Conservation (phyloP, 176 grass and related monocot species). For the Bothriochloa decipiens region DNA sequence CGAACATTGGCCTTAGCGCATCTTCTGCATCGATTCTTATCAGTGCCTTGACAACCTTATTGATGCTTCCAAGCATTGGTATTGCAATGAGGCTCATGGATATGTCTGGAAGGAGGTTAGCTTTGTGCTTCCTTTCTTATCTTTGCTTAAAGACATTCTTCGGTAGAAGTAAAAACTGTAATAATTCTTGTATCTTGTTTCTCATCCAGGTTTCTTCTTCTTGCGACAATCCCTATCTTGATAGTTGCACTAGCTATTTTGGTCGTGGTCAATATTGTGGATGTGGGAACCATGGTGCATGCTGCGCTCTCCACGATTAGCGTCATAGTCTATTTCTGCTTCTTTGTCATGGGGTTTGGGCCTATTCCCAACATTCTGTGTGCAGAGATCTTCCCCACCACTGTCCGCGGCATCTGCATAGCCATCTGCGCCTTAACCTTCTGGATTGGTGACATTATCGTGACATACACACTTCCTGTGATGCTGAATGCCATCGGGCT, state of each 20-base stretch:
- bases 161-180: neutral
- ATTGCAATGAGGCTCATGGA: slow-evolving; percentile 99
- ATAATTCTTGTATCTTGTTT: slow-evolving; percentile 30
- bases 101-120: slow-evolving; percentile 95
- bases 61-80: slow-evolving; percentile 97
- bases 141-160: slow-evolving; percentile 10
- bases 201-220: slow-evolving; percentile 79
- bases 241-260: slow-evolving; percentile 70
- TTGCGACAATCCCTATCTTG: slow-evolving; percentile 84
- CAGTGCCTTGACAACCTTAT: slow-evolving; percentile 84
- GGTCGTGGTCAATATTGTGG: slow-evolving; percentile 73
- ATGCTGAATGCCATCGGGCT: slow-evolving; percentile 82
- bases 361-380: slow-evolving; percentile 93
- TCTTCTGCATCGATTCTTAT: slow-evolving; percentile 94
- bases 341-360: slow-evolving; percentile 95
- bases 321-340: slow-evolving; percentile 91
- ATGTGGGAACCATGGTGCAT: slow-evolving; percentile 70
- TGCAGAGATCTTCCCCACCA: slow-evolving; percentile 93
- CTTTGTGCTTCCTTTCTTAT: slow-evolving; percentile 6
- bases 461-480: slow-evolving; percentile 85
- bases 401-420: slow-evolving; percentile 87
- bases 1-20: slow-evolving; percentile 76
- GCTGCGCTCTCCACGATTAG: slow-evolving; percentile 74
- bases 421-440: slow-evolving; percentile 78
- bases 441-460: slow-evolving; percentile 88